Evolutionary conservation across 2,329 filamentous ascomycete genomes (phyloP).

Genomic region (Pyricularia sp.): DNA sequence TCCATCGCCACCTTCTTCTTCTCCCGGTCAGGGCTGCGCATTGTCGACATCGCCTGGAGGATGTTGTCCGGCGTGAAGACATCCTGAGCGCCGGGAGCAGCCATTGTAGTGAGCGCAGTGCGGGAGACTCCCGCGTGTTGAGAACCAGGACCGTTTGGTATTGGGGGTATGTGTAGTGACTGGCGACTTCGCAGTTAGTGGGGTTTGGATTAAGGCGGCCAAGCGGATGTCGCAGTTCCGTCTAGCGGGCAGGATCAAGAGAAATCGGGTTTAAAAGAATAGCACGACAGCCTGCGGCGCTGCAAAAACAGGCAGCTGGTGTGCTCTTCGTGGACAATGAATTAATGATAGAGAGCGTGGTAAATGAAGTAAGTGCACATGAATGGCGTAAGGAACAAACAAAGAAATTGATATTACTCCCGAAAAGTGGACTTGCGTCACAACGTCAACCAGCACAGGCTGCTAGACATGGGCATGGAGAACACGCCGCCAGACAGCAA

Average conservation of each 20-base stretch:
- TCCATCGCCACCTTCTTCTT: slow-evolving; percentile 78
- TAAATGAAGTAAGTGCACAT: not conserved
- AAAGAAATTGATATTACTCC: not conserved
- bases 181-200: not conserved
- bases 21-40: slow-evolving; percentile 72
- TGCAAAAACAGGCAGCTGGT: not conserved
- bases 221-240: not conserved
- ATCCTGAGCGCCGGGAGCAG: slow-evolving; percentile 50
- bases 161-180: not conserved
- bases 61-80: slow-evolving; percentile 65
- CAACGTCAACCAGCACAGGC: not conserved
- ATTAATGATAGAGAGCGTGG: not conserved
- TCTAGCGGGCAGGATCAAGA: not conserved
- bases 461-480: not conserved
- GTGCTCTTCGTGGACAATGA: not conserved
- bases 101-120: slow-evolving; percentile 37
- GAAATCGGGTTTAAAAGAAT: not conserved
- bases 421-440: slow-evolving; percentile 1
- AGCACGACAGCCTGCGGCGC: not conserved
- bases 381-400: not conserved
- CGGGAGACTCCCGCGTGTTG: not conserved
- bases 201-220: not conserved
- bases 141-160: not conserved
- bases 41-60: slow-evolving; percentile 76
- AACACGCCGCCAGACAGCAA: not conserved